phyloP scores from a whole-genome alignment of 495 filamentous ascomycete species.

The Neurospora tetrasperma region DNA sequence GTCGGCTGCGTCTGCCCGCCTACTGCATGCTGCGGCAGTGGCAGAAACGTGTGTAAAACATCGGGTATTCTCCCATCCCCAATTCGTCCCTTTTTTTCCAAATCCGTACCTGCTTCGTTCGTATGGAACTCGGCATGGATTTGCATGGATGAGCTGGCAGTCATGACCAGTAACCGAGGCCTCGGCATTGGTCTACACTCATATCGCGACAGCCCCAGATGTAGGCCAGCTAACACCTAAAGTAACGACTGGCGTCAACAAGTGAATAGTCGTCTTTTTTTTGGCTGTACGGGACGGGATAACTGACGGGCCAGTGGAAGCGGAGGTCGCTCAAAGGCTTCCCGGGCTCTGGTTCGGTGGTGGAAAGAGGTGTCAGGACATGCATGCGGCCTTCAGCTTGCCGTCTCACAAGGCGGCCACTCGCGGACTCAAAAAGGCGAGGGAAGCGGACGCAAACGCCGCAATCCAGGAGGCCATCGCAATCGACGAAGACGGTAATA shows the following conservation, averaged over 20 bases:
- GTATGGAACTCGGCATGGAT: background rate
- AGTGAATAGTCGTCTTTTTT: background rate
- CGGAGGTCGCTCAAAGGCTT: background rate
- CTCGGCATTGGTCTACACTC: background rate
- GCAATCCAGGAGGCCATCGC: too few relatives aligned
- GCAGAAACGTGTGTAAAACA: background rate
- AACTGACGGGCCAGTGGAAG: background rate
- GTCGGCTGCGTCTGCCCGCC: background rate
- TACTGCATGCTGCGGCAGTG: background rate
- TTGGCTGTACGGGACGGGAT: background rate
- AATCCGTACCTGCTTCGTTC: background rate
- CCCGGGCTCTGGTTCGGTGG: background rate
- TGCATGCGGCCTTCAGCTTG: background rate
- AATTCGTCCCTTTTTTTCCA: background rate
- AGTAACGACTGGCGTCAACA: background rate
- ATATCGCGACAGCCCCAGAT: background rate
- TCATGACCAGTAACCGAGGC: background rate
- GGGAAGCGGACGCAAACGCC: too few relatives aligned
- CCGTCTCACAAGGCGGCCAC: too few relatives aligned
- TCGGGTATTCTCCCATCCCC: background rate
- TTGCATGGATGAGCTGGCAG: background rate
- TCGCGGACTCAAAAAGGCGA: too few relatives aligned
- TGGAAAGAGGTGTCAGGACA: background rate
- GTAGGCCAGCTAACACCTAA: background rate
- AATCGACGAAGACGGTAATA: too few relatives aligned